Percentiles rank a stretch among this genome's conserved stretches.
Conservation (phyloP, 371 early-diverging fungal species). For the Mortierella sp. region DNA sequence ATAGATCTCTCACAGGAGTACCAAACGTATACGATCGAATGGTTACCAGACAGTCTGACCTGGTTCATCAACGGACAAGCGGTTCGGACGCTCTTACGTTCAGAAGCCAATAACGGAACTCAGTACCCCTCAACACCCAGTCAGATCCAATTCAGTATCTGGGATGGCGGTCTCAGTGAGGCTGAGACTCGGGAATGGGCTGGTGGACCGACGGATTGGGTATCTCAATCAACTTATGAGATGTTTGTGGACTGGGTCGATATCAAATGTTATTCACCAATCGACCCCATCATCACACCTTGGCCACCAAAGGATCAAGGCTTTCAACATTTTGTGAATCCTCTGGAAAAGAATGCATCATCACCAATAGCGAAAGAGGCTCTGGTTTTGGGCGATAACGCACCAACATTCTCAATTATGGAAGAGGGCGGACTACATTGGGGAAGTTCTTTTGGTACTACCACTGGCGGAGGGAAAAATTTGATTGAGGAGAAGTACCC, state of each 20-base stretch:
- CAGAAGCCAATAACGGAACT: conserved; percentile 53
- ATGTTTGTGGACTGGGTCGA: conserved; percentile 47
- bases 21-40: conserved; percentile 62
- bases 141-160: conserved; percentile 72
- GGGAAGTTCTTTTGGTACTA: conserved; percentile 33
- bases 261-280: conserved; percentile 25
- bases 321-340: conserved; percentile 37
- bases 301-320: conserved; percentile 45
- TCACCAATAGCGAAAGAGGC: conserved; percentile 34
- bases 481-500: conserved; percentile 9
- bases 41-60: conserved; percentile 66
- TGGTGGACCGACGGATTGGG: conserved; percentile 72
- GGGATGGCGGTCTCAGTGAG: conserved; percentile 72
- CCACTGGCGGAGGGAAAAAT: conserved; percentile 11
- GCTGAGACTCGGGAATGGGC: conserved; percentile 74
- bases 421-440: conserved; percentile 43
- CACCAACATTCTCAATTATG: conserved; percentile 34
- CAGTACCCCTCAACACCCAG: conserved; percentile 66
- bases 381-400: conserved; percentile 28
- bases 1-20: conserved; percentile 35
- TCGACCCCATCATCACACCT: conserved; percentile 21
- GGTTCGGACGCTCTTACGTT: conserved; percentile 59
- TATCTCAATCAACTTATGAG: conserved; percentile 15
- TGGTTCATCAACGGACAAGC: conserved; percentile 65
- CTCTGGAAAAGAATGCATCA: conserved; percentile 10